Percentiles rank a stretch among this genome's conserved stretches.
Evolutionary conservation across 2,329 filamentous ascomycete genomes (phyloP).

Genomic region (Xylogone sp.): DNA sequence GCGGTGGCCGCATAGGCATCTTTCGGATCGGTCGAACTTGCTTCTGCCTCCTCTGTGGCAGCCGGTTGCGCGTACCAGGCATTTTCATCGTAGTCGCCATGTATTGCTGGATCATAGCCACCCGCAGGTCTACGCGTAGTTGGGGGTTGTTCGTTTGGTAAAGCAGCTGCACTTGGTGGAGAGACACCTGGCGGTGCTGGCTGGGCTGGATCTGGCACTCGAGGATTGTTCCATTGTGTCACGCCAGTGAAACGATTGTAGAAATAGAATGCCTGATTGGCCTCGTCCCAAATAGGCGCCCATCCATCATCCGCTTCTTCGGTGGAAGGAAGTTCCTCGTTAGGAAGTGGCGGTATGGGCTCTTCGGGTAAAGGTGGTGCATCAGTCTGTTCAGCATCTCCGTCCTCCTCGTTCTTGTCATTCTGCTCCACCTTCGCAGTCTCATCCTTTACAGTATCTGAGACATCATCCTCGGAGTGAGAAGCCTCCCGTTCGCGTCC

Average conservation of each 20-base stretch:
- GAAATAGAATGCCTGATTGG: slow-evolving; percentile 72
- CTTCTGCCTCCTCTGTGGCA: slow-evolving; percentile 31
- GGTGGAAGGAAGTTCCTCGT: slow-evolving; percentile 43
- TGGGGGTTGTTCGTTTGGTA: slow-evolving; percentile 23
- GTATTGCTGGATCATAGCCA: slow-evolving; percentile 93
- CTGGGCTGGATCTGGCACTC: slow-evolving; percentile 48
- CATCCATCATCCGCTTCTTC: slow-evolving; percentile 69
- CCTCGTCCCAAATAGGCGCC: slow-evolving; percentile 74
- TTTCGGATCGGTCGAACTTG: slow-evolving; percentile 34
- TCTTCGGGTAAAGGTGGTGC: slow-evolving; percentile 38
- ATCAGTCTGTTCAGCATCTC: slow-evolving; percentile 31
- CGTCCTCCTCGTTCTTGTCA: slow-evolving; percentile 16
- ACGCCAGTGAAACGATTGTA: slow-evolving; percentile 74
- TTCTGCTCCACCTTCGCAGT: slow-evolving; percentile 11
- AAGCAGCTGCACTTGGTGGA: slow-evolving; percentile 20
- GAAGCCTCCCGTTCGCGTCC: not conserved
- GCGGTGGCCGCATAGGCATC: slow-evolving; percentile 63
- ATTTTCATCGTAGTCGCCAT: slow-evolving; percentile 93
- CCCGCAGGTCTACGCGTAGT: slow-evolving; percentile 43
- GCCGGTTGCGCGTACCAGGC: slow-evolving; percentile 81
- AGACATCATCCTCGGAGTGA: not conserved
- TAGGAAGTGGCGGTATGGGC: slow-evolving; percentile 34
- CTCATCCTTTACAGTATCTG: slow-evolving; percentile 1
- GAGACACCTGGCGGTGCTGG: slow-evolving; percentile 25
- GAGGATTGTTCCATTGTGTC: slow-evolving; percentile 84